phyloP scores from a whole-genome alignment of 139 green algal genomes.

The Tetraselmis chui region DNA sequence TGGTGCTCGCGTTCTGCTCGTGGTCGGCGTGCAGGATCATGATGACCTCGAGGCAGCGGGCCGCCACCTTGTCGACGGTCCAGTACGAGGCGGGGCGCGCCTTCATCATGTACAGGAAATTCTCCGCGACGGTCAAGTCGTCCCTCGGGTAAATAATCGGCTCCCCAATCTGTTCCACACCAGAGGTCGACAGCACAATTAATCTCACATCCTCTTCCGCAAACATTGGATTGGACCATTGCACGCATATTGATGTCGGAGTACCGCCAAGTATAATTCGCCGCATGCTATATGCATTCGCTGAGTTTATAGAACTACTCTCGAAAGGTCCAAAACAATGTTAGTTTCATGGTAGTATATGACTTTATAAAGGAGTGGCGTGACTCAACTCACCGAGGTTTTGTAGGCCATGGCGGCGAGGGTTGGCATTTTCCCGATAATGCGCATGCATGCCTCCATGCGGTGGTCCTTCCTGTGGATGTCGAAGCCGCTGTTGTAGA shows the following conservation, averaged over 20 bases:
- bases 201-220: too few species aligned
- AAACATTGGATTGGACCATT: too few species aligned
- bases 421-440: constrained; percentile 67
- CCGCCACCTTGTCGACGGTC: constrained; percentile 41
- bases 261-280: too few species aligned
- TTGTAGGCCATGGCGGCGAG: constrained; percentile 65
- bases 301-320: too few species aligned
- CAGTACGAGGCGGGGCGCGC: constrained; percentile 38
- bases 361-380: too few species aligned
- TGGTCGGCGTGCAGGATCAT: constrained; percentile 69
- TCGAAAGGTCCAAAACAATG: too few species aligned
- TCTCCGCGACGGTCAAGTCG: constrained; percentile 49
- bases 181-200: too few species aligned
- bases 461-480: constrained; percentile 37
- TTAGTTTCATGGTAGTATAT: too few species aligned
- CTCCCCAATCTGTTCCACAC: too few species aligned
- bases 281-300: too few species aligned
- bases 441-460: constrained; percentile 31
- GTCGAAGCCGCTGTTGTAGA: constrained; percentile 45
- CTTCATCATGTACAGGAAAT: constrained; percentile 60
- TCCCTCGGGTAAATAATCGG: constrained; percentile 63
- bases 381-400: constrained; percentile 31
- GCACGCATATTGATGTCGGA: too few species aligned
- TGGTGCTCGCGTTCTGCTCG: constrained; percentile 64
- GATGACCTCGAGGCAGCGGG: constrained; percentile 48